These are phyloP conservation scores for Backusella morwellensis DNA, from an alignment of 192 early-diverging fungal species.

Conservation along the genomic window DNA sequence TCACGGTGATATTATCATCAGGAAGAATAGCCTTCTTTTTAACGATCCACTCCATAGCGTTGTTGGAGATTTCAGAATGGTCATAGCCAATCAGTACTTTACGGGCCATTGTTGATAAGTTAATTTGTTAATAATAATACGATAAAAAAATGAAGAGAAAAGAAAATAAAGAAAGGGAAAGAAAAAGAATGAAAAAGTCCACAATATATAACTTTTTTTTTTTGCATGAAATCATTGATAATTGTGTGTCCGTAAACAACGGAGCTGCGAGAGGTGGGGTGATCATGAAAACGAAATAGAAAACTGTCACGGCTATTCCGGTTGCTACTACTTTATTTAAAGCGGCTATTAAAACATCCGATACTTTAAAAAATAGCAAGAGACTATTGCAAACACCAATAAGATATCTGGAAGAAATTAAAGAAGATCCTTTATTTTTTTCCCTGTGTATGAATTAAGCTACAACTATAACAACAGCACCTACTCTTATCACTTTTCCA, in stretches of 20 bases:
- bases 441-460: not conserved
- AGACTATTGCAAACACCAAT: not conserved
- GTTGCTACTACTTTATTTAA: not conserved
- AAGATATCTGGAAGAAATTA: not conserved
- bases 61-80: constrained; percentile 3
- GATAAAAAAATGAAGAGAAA: not conserved
- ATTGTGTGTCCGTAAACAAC: not conserved
- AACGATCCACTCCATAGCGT: constrained; percentile 22
- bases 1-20: constrained; percentile 12
- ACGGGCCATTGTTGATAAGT: constrained; percentile 4
- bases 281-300: not conserved
- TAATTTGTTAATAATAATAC: not conserved
- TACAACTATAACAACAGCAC: no score
- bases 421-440: not conserved
- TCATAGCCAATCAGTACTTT: constrained; percentile 23
- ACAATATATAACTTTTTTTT: not conserved
- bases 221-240: constrained; percentile 4
- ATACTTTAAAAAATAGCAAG: not conserved
- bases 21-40: constrained; percentile 7
- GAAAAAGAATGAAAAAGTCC: not conserved
- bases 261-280: not conserved
- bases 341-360: not conserved
- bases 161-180: not conserved
- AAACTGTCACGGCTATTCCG: not conserved
- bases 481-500: no score